Percentiles rank a stretch among this genome's conserved stretches.
Evolutionary conservation across 176 grass and related monocot species (phyloP).

Genomic region (Eleusine coracana): DNA sequence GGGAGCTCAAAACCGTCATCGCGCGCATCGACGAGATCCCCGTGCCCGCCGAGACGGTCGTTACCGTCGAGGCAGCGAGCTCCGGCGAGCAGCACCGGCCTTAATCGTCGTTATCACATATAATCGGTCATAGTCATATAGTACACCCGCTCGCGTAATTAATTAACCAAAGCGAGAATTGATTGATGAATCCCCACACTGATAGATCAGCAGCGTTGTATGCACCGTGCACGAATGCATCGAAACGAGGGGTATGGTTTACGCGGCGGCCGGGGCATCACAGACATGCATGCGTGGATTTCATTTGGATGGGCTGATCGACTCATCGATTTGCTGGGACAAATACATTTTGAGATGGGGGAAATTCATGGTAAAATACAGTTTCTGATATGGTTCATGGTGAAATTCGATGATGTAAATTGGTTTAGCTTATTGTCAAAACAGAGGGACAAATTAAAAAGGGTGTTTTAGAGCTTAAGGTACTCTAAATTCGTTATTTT

Average conservation of each 20-base stretch:
- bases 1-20: constrained; percentile 64
- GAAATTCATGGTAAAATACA: neutral
- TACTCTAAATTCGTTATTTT: neutral
- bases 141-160: neutral
- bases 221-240: neutral
- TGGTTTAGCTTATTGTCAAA: constrained; percentile 40
- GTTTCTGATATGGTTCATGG: constrained; percentile 21
- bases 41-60: constrained; percentile 29
- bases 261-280: neutral
- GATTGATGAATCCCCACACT: neutral
- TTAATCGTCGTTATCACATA: neutral
- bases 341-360: neutral
- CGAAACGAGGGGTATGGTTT: neutral
- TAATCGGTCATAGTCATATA: neutral
- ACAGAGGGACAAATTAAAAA: neutral
- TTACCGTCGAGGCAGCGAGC: neutral
- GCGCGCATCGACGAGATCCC: constrained; percentile 72
- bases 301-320: constrained; percentile 12
- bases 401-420: constrained; percentile 37
- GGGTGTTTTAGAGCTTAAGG: constrained; percentile 14
- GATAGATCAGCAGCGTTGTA: constrained; percentile 19
- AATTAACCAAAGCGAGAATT: neutral
- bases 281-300: neutral
- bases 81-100: no score
- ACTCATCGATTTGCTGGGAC: neutral